Conservation (phyloP, 352 stramenopile species). For the Globisporangium polare region DNA sequence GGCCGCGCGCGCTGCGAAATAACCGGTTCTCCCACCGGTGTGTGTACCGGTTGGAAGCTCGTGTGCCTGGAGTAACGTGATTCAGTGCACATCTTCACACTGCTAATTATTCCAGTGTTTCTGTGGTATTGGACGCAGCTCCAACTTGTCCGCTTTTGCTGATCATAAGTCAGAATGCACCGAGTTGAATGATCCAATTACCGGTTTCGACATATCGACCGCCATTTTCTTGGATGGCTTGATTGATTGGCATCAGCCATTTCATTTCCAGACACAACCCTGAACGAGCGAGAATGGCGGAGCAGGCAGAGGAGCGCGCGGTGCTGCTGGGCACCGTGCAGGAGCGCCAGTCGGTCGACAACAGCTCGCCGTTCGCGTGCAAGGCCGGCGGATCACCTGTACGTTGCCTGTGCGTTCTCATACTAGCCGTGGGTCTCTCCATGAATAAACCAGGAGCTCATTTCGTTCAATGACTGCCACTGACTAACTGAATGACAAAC, state of each 20-base stretch:
- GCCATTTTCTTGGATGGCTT: too few species aligned
- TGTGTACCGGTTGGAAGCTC: not conserved
- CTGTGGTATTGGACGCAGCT: too few species aligned
- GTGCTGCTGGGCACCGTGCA: slow-evolving; percentile 73
- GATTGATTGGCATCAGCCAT: not conserved
- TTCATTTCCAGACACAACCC: not conserved
- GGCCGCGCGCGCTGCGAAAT: not conserved
- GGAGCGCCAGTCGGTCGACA: slow-evolving; percentile 61
- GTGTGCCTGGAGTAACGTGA: too few species aligned
- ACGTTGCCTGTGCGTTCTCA: slow-evolving; percentile 8
- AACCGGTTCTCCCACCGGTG: not conserved
- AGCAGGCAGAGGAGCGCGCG: slow-evolving; percentile 34
- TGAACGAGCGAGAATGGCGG: slow-evolving; percentile 14
- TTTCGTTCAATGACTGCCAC: not conserved
- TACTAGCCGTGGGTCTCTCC: not conserved
- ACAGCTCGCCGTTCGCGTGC: slow-evolving; percentile 62
- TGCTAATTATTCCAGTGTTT: too few species aligned
- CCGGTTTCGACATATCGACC: too few species aligned
- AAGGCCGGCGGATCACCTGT: slow-evolving; percentile 78
- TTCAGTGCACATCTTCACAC: too few species aligned
- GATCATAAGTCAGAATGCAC: too few species aligned
- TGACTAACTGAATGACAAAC: not conserved
- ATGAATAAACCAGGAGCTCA: not conserved
- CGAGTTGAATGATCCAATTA: too few species aligned
- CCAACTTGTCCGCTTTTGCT: too few species aligned